These are phyloP conservation scores for Dioscorea dumetorum DNA, from an alignment of 106 monocot species.

Conservation along the genomic window DNA sequence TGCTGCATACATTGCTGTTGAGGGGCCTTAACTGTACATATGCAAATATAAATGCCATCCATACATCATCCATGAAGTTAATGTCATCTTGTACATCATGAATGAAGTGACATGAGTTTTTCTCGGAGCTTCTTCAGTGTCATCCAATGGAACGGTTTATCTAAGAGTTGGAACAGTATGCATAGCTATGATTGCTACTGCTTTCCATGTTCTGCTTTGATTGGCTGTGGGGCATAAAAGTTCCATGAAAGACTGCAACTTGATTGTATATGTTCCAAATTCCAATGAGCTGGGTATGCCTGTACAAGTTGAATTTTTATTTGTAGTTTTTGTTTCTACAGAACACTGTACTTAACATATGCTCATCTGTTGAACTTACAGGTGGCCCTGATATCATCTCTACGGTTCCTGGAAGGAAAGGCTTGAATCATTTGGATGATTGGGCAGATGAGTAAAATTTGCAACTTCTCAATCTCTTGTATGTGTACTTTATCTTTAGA, in stretches of 20 bases:
- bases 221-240: conserved; percentile 97
- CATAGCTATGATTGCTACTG: conserved; percentile 93
- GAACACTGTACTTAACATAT: too few relatives aligned
- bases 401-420: conserved; percentile 55
- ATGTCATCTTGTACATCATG: too few relatives aligned
- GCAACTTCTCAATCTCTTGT: conserved; percentile 92
- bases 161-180: conserved; percentile 90
- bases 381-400: conserved; percentile 86
- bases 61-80: conserved; percentile 94
- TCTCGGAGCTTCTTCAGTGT: conserved; percentile 86
- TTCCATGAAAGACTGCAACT: conserved; percentile 91
- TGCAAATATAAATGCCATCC: conserved; percentile 87
- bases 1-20: conserved; percentile 61
- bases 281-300: conserved; percentile 86
- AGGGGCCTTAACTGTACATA: conserved; percentile 91
- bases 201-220: conserved; percentile 75
- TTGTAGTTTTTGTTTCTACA: too few relatives aligned
- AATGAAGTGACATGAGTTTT: conserved; percentile 87
- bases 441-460: conserved; percentile 75
- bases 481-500: conserved; percentile 8
- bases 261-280: conserved; percentile 97
- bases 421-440: conserved; percentile 50
- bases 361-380: conserved; percentile 10
- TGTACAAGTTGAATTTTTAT: background rate
- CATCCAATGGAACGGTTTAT: conserved; percentile 95